Evolutionary conservation across 805 yeast genomes (phyloP).

Genomic region (Zygoascus tannicola): DNA sequence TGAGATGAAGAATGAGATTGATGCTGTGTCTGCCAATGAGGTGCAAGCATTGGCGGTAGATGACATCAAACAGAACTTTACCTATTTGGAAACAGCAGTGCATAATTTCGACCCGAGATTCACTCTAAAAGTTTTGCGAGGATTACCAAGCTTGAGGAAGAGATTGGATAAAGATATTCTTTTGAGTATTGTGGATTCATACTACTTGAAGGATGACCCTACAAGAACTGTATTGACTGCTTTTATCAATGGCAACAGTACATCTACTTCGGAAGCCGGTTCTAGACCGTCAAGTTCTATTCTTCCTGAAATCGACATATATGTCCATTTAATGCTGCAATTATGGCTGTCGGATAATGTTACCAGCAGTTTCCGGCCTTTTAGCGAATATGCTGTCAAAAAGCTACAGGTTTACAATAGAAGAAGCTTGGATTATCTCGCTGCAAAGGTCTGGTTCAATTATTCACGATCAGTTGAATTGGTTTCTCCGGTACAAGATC

Average conservation of each 20-base stretch:
- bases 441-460: slow-evolving; percentile 92
- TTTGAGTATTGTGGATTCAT: slow-evolving; percentile 40
- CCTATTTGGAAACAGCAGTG: slow-evolving; percentile 51
- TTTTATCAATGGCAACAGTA: slow-evolving; percentile 5
- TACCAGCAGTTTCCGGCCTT: slow-evolving; percentile 46
- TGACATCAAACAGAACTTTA: slow-evolving; percentile 33
- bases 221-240: slow-evolving; percentile 31
- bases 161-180: slow-evolving; percentile 48
- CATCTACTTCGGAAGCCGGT: slow-evolving; percentile 2
- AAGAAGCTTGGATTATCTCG: slow-evolving; percentile 75
- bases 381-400: slow-evolving; percentile 23
- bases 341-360: slow-evolving; percentile 58
- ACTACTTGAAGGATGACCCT: slow-evolving; percentile 45
- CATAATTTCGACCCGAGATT: slow-evolving; percentile 75
- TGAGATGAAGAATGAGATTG: slow-evolving; percentile 9
- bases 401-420: slow-evolving; percentile 55
- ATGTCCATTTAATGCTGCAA: slow-evolving; percentile 69
- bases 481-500: slow-evolving; percentile 33
- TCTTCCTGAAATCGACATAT: slow-evolving; percentile 73
- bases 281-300: slow-evolving; percentile 23
- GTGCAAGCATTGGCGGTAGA: background rate
- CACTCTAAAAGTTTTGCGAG: slow-evolving; percentile 77
- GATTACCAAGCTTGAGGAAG: slow-evolving; percentile 65
- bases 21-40: background rate
- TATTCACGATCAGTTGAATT: slow-evolving; percentile 70